A percentile compares a stretch with the other conserved stretches of the same genome.
Conservation (phyloP, 768 basidiomycete species). For the Imleria badia region DNA sequence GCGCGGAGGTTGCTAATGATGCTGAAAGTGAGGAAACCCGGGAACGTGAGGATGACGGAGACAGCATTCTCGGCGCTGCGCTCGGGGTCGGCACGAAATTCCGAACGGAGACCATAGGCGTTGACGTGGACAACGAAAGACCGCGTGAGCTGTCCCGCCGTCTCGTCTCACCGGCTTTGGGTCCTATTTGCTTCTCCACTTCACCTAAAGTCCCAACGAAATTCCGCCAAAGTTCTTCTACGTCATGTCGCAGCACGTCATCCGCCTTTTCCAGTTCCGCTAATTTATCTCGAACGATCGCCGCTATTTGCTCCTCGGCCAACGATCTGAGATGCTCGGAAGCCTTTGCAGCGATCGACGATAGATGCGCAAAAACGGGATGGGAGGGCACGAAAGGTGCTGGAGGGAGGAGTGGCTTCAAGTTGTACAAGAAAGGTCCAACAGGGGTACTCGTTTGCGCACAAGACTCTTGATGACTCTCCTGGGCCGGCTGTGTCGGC, state of each 20-base stretch:
- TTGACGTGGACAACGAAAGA: constrained; percentile 13
- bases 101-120: constrained; percentile 43
- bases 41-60: constrained; percentile 38
- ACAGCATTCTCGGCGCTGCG: constrained; percentile 36
- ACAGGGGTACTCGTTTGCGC: constrained; percentile 25
- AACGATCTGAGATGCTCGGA: constrained; percentile 54
- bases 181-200: constrained; percentile 40
- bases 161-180: constrained; percentile 14
- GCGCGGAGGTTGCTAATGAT: constrained; percentile 60
- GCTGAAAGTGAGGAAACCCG: constrained; percentile 65
- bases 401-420: constrained; percentile 67
- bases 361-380: constrained; percentile 64
- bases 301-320: constrained; percentile 58
- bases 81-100: constrained; percentile 55
- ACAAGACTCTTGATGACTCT: constrained; percentile 26
- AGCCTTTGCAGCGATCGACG: constrained; percentile 52
- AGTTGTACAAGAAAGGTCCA: constrained; percentile 45
- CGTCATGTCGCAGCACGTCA: constrained; percentile 50
- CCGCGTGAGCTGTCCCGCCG: constrained; percentile 23
- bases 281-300: constrained; percentile 52
- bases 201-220: constrained; percentile 50
- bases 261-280: constrained; percentile 59
- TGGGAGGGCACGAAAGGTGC: constrained; percentile 78
- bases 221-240: constrained; percentile 61
- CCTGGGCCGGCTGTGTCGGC: constrained; percentile 25